These are phyloP conservation scores for Aspergillus heteromorphus DNA, from an alignment of 495 filamentous ascomycete genomes.

Conservation along the genomic window DNA sequence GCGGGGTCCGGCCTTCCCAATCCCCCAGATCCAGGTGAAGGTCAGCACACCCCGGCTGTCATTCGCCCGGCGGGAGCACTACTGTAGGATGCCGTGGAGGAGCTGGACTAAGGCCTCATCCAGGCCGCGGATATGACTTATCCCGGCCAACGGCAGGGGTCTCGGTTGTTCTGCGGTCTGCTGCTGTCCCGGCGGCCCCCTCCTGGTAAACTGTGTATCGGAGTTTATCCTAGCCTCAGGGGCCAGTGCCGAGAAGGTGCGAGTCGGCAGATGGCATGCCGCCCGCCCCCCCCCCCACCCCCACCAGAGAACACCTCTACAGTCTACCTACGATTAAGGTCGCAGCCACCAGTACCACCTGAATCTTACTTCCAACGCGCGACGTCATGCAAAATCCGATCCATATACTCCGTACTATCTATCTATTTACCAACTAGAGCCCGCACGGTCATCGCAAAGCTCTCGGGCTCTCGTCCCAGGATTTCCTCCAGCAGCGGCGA, in stretches of 20 bases:
- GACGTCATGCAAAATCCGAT: not conserved
- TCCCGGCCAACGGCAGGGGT: not conserved
- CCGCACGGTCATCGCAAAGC: constrained; percentile 24
- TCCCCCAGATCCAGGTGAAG: constrained; percentile 8
- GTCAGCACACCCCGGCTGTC: constrained; percentile 1
- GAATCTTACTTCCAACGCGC: not conserved
- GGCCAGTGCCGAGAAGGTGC: not conserved
- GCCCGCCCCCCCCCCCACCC: not conserved
- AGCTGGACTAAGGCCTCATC: not conserved
- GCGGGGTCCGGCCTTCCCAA: not conserved
- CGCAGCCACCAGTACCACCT: not conserved
- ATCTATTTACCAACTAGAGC: not conserved
- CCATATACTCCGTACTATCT: no score
- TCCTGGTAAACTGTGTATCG: not conserved
- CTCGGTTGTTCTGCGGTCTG: not conserved
- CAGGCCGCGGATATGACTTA: constrained; percentile 2
- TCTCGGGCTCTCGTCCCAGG: constrained; percentile 29
- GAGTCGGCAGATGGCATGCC: not conserved
- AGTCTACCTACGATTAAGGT: not conserved
- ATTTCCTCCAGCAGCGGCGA: constrained; percentile 31
- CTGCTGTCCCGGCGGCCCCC: not conserved
- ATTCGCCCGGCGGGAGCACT: constrained; percentile 7
- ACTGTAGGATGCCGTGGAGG: constrained; percentile 7
- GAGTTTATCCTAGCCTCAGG: not conserved
- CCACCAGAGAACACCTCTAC: not conserved